Conservation (phyloP, 1,139 yeast species). For the Blastobotrys niveus region DNA sequence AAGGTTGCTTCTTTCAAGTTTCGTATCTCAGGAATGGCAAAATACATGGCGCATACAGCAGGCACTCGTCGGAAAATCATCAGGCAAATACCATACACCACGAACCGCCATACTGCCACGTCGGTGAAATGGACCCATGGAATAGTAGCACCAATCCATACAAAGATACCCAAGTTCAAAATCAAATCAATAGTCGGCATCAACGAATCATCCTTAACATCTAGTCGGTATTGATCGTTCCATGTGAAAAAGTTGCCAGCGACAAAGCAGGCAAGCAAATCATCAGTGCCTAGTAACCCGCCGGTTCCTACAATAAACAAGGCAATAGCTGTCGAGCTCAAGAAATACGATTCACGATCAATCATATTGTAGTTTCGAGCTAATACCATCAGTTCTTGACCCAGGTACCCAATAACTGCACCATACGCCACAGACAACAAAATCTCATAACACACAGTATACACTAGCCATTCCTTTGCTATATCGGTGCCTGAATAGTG, state of each 20-base stretch:
- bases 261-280: conserved; percentile 36
- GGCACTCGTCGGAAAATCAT: conserved; percentile 37
- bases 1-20: conserved; percentile 39
- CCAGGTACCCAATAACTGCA: conserved; percentile 31
- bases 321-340: conserved; percentile 63
- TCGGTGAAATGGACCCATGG: conserved; percentile 33
- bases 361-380: conserved; percentile 27
- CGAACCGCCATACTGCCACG: conserved; percentile 33
- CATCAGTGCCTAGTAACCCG: conserved; percentile 38
- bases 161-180: conserved; percentile 34
- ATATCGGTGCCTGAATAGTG: conserved; percentile 29
- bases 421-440: conserved; percentile 35
- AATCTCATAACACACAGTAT: conserved; percentile 36
- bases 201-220: conserved; percentile 31
- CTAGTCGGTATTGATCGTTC: conserved; percentile 34
- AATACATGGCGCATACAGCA: conserved; percentile 33
- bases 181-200: conserved; percentile 34
- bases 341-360: conserved; percentile 60
- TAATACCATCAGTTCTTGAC: conserved; percentile 28
- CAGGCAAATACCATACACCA: conserved; percentile 31
- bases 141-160: conserved; percentile 37
- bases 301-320: conserved; percentile 53
- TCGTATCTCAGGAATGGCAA: conserved; percentile 36
- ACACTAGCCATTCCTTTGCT: conserved; percentile 36
- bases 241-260: conserved; percentile 33